Evolutionary conservation across 148 eudicot species (phyloP).

Genomic region (Chenopodium suecicum): DNA sequence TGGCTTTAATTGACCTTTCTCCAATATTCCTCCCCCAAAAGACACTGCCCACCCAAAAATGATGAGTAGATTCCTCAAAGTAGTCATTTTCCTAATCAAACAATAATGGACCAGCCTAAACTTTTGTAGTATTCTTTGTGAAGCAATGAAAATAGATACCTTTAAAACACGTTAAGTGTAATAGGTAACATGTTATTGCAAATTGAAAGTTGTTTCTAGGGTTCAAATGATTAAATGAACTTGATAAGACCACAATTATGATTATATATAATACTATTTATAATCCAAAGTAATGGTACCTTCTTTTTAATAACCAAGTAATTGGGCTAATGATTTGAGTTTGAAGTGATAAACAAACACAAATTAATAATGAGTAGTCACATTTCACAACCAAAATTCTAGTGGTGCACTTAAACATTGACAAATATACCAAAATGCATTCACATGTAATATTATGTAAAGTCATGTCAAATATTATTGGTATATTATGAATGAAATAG

Average conservation of each 20-base stretch:
- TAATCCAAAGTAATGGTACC: too few species aligned
- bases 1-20: too few species aligned
- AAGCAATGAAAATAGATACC: not conserved
- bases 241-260: not conserved
- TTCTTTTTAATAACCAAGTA: not conserved
- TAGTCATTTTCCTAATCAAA: not conserved
- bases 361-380: not conserved
- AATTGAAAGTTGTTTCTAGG: not conserved
- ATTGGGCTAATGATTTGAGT: constrained; percentile 1
- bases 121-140: not conserved
- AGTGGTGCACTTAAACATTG: constrained; percentile 9
- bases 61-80: not conserved
- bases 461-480: constrained; percentile 1
- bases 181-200: not conserved
- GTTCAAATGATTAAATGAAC: not conserved
- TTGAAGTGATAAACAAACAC: not conserved
- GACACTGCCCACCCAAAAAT: not conserved
- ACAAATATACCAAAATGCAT: constrained; percentile 22
- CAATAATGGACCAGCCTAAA: not conserved
- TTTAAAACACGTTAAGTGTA: not conserved
- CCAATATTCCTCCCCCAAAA: not conserved
- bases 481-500: not conserved
- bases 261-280: too few species aligned
- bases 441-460: constrained; percentile 6
- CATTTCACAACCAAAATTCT: not conserved